Evolutionary conservation across 2,329 filamentous ascomycete genomes (phyloP), one percentile per base, ranked within the genome.

Genomic region (Periglandula ipomoeae): DNA sequence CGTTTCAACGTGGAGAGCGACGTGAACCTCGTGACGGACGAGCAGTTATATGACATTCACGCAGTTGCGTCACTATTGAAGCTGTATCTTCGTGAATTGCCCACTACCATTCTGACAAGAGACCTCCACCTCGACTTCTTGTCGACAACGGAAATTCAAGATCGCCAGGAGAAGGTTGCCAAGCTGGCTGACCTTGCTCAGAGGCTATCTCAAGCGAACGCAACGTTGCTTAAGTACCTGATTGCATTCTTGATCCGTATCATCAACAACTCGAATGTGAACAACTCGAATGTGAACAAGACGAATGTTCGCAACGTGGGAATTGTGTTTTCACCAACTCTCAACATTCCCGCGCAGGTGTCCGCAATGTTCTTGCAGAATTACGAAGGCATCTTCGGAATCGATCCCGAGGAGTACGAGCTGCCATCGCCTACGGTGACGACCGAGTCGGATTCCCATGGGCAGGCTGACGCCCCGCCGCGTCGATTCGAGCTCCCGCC

Each of bases 271-370:
- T 76, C 89, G 6, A 84, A 87, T 58, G 74, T 85, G 53, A 98
- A 98, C 72, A 97, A 96, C 58, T 76, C 89, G 6, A 84, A 87
- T 58, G 74, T 85, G 53, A 98, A 98, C 72, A 97, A 96, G 74
- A 98, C 98, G 93, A 96, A 87, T 10, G 87, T 96, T 47, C 84
- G 91, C 56, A 98, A 98, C 61, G 88, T 98, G 48, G 91, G 93
- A 55, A 97, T 98, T 58, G 91, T 98, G 49, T 98, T 98, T 66
- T 95, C 93, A 15, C 93, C 93, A 0, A 97, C 93, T 0, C 76
- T 98, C 47, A 97, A 97, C 65, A 95, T 98, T 39, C 91, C 93
- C 0, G 89, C 89, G 0, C 90, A 91, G 0, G 85, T 98, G 10
- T 96, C 98, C 64, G 89, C 90, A 3, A 78, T 94, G 65, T 93